Evolutionary conservation across 495 filamentous ascomycete species (phyloP).

Genomic region (Aspergillus cristatus): DNA sequence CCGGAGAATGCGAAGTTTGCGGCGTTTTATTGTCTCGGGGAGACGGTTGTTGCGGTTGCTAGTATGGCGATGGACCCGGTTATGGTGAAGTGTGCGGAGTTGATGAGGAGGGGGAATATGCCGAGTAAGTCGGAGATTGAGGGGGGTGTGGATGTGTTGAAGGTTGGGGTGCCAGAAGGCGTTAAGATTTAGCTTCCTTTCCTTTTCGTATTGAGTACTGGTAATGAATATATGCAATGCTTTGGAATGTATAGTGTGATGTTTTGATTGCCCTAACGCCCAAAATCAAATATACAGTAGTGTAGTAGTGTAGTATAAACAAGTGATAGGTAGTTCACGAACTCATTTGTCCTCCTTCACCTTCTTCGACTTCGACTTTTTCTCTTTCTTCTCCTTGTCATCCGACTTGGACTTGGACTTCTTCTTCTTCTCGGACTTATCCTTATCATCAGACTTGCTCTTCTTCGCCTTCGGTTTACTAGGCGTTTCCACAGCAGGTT

Average conservation of each 20-base stretch:
- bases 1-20: slow-evolving; percentile 75
- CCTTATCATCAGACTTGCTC: slow-evolving; percentile 6
- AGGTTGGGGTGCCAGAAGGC: slow-evolving; percentile 41
- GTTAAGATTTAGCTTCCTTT: slow-evolving; percentile 9
- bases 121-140: slow-evolving; percentile 67
- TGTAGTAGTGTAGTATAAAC: not conserved
- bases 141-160: slow-evolving; percentile 64
- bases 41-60: slow-evolving; percentile 84
- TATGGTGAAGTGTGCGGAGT: slow-evolving; percentile 71
- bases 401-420: no score
- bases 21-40: slow-evolving; percentile 80
- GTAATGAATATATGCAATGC: no score
- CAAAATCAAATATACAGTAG: not conserved
- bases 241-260: not conserved
- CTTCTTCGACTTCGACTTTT: slow-evolving; percentile 8
- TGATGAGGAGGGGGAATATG: slow-evolving; percentile 81
- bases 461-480: slow-evolving; percentile 8
- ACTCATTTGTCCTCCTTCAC: slow-evolving; percentile 17
- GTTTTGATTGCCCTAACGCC: not conserved
- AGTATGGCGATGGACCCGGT: slow-evolving; percentile 85
- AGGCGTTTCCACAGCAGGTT: no score
- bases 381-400: slow-evolving; percentile 7
- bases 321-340: not conserved
- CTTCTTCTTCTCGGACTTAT: slow-evolving; percentile 1
- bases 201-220: no score